Conservation (phyloP, 1,284 basidiomycete species). For the Puccinia horiana region DNA sequence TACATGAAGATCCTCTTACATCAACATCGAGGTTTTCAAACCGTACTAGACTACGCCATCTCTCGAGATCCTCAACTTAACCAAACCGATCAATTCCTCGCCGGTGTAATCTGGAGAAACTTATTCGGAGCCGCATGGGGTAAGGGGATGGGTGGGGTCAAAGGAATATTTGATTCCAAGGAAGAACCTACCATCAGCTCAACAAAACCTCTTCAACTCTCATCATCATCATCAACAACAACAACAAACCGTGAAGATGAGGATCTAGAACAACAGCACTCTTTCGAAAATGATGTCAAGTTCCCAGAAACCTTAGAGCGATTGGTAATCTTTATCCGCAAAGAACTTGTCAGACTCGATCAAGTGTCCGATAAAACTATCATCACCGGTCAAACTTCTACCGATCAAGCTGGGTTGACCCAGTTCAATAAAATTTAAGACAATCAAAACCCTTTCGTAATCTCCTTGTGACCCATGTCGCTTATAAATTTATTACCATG, state of each 20-base stretch:
- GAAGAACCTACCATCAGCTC: constrained; percentile 49
- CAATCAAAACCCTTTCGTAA: neutral
- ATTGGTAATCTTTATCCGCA: constrained; percentile 74
- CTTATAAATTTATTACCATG: too few relatives aligned
- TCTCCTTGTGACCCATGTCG: neutral
- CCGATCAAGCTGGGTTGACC: constrained; percentile 13
- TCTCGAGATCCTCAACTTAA: constrained; percentile 60
- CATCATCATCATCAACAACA: constrained; percentile 48
- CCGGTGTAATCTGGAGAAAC: constrained; percentile 87
- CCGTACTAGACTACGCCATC: constrained; percentile 79
- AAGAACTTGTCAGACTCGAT: constrained; percentile 75
- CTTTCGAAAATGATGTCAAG: constrained; percentile 65
- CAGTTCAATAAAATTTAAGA: constrained; percentile 31
- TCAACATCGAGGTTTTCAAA: constrained; percentile 82
- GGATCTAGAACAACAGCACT: constrained; percentile 14
- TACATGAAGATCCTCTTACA: constrained; percentile 88
- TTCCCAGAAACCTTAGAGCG: constrained; percentile 76
- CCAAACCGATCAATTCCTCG: constrained; percentile 65
- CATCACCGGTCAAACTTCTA: constrained; percentile 58
- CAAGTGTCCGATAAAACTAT: constrained; percentile 71
- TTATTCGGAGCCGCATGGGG: constrained; percentile 66
- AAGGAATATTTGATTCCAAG: constrained; percentile 52
- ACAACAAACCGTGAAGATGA: constrained; percentile 49
- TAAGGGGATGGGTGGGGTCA: constrained; percentile 59
- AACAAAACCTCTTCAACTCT: constrained; percentile 51